Base-by-base conservation (phyloP, 345 rosid genomes). In the Eucalyptus polybractea region DNA sequence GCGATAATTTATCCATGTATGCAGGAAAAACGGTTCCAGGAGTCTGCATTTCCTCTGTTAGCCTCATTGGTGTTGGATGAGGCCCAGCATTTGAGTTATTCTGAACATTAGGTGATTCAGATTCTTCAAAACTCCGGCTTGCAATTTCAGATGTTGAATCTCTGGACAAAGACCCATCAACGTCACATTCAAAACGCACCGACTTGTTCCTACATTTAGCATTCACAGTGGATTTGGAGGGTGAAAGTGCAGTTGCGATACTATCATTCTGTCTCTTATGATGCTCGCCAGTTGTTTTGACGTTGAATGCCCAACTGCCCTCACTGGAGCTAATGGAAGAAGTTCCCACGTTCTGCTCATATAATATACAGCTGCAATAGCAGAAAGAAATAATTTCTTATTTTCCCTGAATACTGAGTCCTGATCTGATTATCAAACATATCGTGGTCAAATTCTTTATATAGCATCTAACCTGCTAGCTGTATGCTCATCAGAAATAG, bases 1-100 rank as follows among this genome's bases (percentile, higher is more conserved):
- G 91, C 24, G 90, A 93, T 62, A 91, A 90, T 88, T 86, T 90
- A 69, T 92, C 97, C 60, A 93, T 40, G 89, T 93, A 93, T 88
- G 96, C 90, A 76, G 97, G 96, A 89, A 93, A 98, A 90, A 95
- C 93, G 86, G 99, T 97, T 90, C 99, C 99, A 8, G 99, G 99
- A 90, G 99, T 98, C 93, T 98, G 99, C 99, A 98, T 96, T 88
- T 97, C 99, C 89, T 96, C 97, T 67, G 95, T 93, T 89, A 98
- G 92, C 91, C 95, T 95, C 88, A 94, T 13, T 44, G 98, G 93
- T 33, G 98, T 98, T 72, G 98, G 98, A 89, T 92, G 91, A 50
- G 98, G 97, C 27, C 94, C 93, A 89, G 86, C 85, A 91, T 93
- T 91, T 76, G 93, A 88, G 81, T 91, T 86, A 58, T 83, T 91